These are phyloP conservation scores for Ophiostoma tasmaniense DNA, from an alignment of 2,329 filamentous ascomycete genomes.

Conservation along the genomic window DNA sequence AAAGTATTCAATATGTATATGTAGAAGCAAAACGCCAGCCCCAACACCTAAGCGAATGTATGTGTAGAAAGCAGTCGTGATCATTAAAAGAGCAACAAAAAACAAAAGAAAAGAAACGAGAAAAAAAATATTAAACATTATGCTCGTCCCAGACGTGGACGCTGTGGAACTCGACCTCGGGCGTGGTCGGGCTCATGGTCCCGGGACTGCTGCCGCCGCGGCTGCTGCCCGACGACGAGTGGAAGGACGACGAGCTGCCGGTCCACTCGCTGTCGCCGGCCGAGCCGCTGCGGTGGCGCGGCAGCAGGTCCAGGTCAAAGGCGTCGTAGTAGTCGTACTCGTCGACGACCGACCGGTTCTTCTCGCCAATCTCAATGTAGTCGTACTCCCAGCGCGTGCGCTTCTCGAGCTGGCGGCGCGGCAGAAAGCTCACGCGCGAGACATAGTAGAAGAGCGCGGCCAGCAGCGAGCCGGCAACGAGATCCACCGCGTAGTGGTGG, in stretches of 20 bases:
- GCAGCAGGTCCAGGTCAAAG: conserved; percentile 39
- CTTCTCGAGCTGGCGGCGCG: conserved; percentile 76
- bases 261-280: conserved; percentile 71
- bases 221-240: conserved; percentile 31
- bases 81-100: background rate
- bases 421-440: conserved; percentile 70
- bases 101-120: background rate
- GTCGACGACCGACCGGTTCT: conserved; percentile 28
- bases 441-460: conserved; percentile 76
- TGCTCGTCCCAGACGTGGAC: conserved; percentile 32
- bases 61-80: background rate
- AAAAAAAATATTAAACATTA: conserved; percentile 11
- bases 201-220: conserved; percentile 40
- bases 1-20: too few relatives aligned
- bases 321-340: conserved; percentile 38
- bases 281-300: conserved; percentile 20
- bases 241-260: conserved; percentile 69
- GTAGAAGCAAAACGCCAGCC: background rate
- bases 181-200: conserved; percentile 42
- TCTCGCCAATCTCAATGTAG: conserved; percentile 76
- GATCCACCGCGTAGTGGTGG: conserved; percentile 92
- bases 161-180: conserved; percentile 33
- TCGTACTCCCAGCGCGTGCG: conserved; percentile 91
- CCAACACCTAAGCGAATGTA: background rate
- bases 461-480: conserved; percentile 74